Conservation (phyloP, 768 basidiomycete genomes). For the Naganishia kalamii region DNA sequence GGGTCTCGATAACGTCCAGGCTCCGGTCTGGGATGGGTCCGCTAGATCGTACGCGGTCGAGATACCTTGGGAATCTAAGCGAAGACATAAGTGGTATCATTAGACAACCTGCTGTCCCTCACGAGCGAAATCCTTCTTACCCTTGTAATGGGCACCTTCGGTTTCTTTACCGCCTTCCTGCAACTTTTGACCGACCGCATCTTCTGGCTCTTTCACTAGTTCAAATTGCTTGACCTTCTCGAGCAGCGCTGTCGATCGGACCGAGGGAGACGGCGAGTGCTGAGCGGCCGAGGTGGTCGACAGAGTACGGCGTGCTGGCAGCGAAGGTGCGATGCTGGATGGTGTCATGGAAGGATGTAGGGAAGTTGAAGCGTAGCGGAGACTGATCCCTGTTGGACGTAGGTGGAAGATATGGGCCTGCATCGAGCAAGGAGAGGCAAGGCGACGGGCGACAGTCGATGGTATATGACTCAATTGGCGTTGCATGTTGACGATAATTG, state of each 20-base stretch:
- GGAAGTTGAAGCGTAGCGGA: neutral
- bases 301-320: neutral
- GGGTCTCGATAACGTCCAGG: constrained; percentile 87
- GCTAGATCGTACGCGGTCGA: constrained; percentile 26
- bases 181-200: neutral
- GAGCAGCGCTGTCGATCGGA: constrained; percentile 3
- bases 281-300: neutral
- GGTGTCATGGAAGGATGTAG: too few species aligned
- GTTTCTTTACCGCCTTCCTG: constrained; percentile 28
- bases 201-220: neutral
- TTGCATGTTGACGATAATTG: neutral
- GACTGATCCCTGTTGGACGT: neutral
- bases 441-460: neutral
- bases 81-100: constrained; percentile 6
- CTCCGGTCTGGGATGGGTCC: constrained; percentile 35
- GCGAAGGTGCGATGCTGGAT: neutral
- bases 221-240: neutral
- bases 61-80: constrained; percentile 1
- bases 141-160: constrained; percentile 44
- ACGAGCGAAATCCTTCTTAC: too few species aligned
- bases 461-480: neutral
- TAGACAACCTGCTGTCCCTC: neutral
- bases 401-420: neutral
- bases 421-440: neutral
- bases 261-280: neutral